A percentile compares a stretch with the other conserved stretches of the same genome.
Conservation (phyloP, 805 yeast genomes). For the Saccharomyces jurei region DNA sequence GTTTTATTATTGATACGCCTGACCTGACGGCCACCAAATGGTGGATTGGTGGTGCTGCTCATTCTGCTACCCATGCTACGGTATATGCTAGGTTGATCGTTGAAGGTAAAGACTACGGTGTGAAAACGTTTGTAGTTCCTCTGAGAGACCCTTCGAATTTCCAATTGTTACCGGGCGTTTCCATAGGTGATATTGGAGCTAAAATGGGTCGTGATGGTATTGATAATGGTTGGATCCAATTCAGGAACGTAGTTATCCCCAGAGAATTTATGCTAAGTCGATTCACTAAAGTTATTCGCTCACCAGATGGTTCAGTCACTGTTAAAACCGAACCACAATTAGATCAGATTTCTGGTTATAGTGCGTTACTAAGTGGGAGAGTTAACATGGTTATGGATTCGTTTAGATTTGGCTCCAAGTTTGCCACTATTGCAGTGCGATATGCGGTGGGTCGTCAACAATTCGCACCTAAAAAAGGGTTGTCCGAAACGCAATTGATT, state of each 20-base stretch:
- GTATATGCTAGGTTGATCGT: constrained; percentile 79
- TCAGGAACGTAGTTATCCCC: constrained; percentile 75
- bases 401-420: constrained; percentile 69
- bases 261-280: constrained; percentile 74
- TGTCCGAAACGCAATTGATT: constrained; percentile 53
- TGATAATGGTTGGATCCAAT: constrained; percentile 96
- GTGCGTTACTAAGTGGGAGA: constrained; percentile 81
- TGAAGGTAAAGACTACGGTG: constrained; percentile 81
- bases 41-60: constrained; percentile 99
- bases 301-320: constrained; percentile 47
- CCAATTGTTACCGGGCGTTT: constrained; percentile 67
- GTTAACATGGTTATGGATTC: constrained; percentile 86
- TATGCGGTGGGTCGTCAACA: constrained; percentile 88
- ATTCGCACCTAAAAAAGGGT: constrained; percentile 40
- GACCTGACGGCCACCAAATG: constrained; percentile 90
- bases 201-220: constrained; percentile 96
- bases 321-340: constrained; percentile 52
- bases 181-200: constrained; percentile 86
- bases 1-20: constrained; percentile 76
- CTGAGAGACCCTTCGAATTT: constrained; percentile 63
- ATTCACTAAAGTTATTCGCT: constrained; percentile 62
- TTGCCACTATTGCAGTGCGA: constrained; percentile 75
- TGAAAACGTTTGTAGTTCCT: constrained; percentile 86
- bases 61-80: constrained; percentile 81
- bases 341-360: constrained; percentile 75